Evolutionary conservation across 208 protist genomes (phyloP), one percentile per base, ranked within the genome.

Genomic region (Leishmania major): DNA sequence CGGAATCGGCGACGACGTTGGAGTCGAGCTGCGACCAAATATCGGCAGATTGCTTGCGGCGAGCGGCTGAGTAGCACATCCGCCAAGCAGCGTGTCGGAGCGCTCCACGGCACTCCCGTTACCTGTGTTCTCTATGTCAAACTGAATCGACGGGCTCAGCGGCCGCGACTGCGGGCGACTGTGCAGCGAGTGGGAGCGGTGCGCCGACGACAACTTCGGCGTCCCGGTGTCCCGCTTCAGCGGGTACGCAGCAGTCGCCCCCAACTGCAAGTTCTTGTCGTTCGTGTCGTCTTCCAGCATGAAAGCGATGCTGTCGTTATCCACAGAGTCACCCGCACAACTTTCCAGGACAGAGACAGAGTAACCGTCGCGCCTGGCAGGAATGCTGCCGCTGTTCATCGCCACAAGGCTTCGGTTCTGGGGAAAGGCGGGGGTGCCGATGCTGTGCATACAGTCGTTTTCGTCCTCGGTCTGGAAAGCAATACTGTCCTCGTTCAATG

Each of bases 251-350:
- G 51, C 19, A 43, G 66, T 37, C 15, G 31, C 69, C 13, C 22
- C 19, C n/a, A 51, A 35, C 40, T 4, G 75, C 31, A 11, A n/a
- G 2, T 37, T 40, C 15, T 47, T 70, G n/a, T n/a, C 62, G 49
- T 60, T 31, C 31, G n/a, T 57, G 3, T 40, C n/a, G 37, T 84
- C 84, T 13, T 91, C 88, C 19, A 85, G 75, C n/a, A 94, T 55
- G 15, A 92, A 92, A 28, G 87, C 75, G 71, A 91, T 92, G 84
- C 91, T 94, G 60, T 84, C 81, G 75, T 87, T 92, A 45, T 79
- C 75, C 31, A 73, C 43, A 2, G 77, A 72, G 62, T 85, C 81
- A 13, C 55, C 43, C 19, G 25, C n/a, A 78, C 60, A 59, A 4
- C 71, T 78, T 28, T 79, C 77, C 3, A 51, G 19, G 57, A 77